Evolutionary conservation across 371 early-diverging fungal species (phyloP).

Genomic region (Blakeslea trispora): DNA sequence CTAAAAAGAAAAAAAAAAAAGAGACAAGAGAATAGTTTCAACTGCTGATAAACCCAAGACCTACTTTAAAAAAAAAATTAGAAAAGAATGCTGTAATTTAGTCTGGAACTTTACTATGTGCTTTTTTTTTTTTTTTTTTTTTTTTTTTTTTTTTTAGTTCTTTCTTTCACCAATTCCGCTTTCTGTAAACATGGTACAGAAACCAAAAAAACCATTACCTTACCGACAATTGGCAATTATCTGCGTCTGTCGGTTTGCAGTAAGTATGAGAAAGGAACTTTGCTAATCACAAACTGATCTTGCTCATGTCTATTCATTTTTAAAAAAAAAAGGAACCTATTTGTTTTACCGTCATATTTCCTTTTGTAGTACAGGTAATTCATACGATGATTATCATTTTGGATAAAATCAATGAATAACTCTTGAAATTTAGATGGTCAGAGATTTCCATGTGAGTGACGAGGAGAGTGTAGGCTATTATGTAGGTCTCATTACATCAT

Average conservation of each 20-base stretch:
- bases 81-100: too few relatives aligned
- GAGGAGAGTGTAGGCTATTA: slow-evolving; percentile 64
- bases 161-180: not conserved
- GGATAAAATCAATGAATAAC: slow-evolving; percentile 1
- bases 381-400: slow-evolving; percentile 17
- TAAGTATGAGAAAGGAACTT: slow-evolving; percentile 10
- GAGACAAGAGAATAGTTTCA: too few relatives aligned
- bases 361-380: slow-evolving; percentile 51
- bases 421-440: slow-evolving; percentile 51
- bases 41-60: too few relatives aligned
- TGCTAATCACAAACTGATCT: not conserved
- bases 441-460: slow-evolving; percentile 57
- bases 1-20: too few relatives aligned
- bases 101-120: too few relatives aligned
- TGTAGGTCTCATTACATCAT: slow-evolving; percentile 63
- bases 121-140: too few relatives aligned
- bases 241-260: slow-evolving; percentile 50
- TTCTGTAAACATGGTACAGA: slow-evolving; percentile 13
- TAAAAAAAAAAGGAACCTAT: slow-evolving; percentile 72
- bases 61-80: too few relatives aligned
- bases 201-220: slow-evolving; percentile 49
- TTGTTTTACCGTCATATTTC: slow-evolving; percentile 60
- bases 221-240: slow-evolving; percentile 57
- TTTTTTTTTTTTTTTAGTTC: slow-evolving; percentile 6
- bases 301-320: slow-evolving; percentile 31